phyloP scores from a whole-genome alignment of 2,329 filamentous ascomycete genomes.

The Aspergillus sp. region DNA sequence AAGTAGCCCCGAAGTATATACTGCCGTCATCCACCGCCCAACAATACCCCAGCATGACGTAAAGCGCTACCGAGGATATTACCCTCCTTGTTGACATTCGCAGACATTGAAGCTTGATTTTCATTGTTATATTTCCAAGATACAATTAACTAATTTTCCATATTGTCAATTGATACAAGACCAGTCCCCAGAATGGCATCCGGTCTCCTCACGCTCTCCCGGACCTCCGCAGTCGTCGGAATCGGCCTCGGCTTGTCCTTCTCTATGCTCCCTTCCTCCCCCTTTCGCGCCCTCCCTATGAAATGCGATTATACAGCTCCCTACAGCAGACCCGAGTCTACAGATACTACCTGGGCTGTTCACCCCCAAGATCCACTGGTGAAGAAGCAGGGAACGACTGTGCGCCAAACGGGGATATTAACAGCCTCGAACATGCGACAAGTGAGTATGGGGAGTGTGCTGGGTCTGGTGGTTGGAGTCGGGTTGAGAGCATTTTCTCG shows the following conservation, averaged over 20 bases:
- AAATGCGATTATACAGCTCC: constrained; percentile 39
- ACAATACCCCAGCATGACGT: neutral
- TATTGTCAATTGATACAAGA: constrained; percentile 12
- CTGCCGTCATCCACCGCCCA: neutral
- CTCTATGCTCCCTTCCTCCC: constrained; percentile 33
- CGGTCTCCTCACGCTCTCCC: constrained; percentile 24
- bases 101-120: neutral
- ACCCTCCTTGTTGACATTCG: constrained; percentile 2
- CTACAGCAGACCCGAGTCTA: constrained; percentile 19
- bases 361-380: constrained; percentile 21
- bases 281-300: constrained; percentile 34
- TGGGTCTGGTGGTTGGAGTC: constrained; percentile 45
- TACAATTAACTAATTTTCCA: neutral
- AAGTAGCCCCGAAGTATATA: neutral
- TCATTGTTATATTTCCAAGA: neutral
- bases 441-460: constrained; percentile 46
- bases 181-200: constrained; percentile 21
- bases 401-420: constrained; percentile 22
- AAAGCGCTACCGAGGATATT: neutral
- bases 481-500: constrained; percentile 46
- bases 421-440: constrained; percentile 42
- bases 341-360: constrained; percentile 29
- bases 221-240: constrained; percentile 31
- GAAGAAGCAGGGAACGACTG: constrained; percentile 25
- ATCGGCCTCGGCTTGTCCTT: constrained; percentile 37